Base-by-base conservation (phyloP, 176 grass and related monocot genomes). In the Microstegium vimineum region DNA sequence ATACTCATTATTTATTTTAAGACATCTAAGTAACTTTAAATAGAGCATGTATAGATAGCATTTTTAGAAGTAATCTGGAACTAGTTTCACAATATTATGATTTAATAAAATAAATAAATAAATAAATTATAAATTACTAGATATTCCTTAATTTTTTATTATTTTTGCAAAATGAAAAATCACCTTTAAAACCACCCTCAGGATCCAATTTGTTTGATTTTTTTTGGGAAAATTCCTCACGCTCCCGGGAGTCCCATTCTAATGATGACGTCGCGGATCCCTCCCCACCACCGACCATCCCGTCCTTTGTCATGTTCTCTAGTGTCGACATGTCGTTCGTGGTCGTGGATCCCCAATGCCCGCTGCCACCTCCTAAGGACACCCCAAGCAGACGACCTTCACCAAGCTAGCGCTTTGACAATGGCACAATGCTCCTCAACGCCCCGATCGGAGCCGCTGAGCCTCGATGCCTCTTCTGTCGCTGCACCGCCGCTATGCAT, bases 241-340 rank as follows among this genome's bases (percentile, higher is more conserved):
- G 51, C 80, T 62, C 85, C 68, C 18, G 82, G 91, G 3, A 59
- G 80, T 15, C 83, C 83, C 71, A 33, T 78, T 62, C 74, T 1
- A 74, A 81, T 22, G 69, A 62, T 26, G 65, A 23, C 4, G 51
- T 16, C 3, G 79, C 81, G 43, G 89, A 91, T 62, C 57, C 83
- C 37, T 82, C 86, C 59, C n/a, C n/a, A n/a, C n/a, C n/a, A n/a
- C 52, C 88, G 35, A 42, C 32, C 77, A 17, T 59, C 75, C 74
- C 82, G 38, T 60, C 85, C 37, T 88, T 90, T 18, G 33, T 85
- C 15, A 54, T 85, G 18, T 76, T 82, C 35, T 76, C 51, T 34
- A 79, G 78, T 25, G 75, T n/a, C n/a, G n/a, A n/a, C n/a, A n/a
- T n/a, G n/a, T 32, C 37, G 89, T 86, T 36, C 73, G 88, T 28